Conservation (phyloP, 1,284 basidiomycete species). For the Phellinidium pouzarii region DNA sequence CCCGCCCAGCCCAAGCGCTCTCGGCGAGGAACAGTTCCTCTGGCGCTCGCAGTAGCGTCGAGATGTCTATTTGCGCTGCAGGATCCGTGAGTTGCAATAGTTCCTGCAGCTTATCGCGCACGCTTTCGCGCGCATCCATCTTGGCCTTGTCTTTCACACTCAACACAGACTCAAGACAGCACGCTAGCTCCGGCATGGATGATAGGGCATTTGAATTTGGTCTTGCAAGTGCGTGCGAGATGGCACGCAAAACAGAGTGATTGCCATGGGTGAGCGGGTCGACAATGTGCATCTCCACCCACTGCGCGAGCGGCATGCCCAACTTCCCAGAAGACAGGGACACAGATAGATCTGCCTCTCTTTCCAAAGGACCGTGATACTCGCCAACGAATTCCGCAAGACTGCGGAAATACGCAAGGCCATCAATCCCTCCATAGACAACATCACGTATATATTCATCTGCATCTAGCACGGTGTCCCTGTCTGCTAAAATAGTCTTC, state of each 20-base stretch:
- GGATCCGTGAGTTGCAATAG: constrained; percentile 35
- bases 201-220: constrained; percentile 15
- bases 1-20: constrained; percentile 45
- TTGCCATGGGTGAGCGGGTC: constrained; percentile 56
- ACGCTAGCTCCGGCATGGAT: constrained; percentile 8
- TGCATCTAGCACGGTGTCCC: constrained; percentile 45
- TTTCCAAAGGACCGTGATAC: constrained; percentile 19
- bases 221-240: constrained; percentile 21
- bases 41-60: constrained; percentile 50
- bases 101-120: no score
- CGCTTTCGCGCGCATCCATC: constrained; percentile 39
- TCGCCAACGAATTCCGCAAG: constrained; percentile 57
- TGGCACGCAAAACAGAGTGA: constrained; percentile 33
- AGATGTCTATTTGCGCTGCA: constrained; percentile 56
- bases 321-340: constrained; percentile 21
- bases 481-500: constrained; percentile 12
- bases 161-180: constrained; percentile 18
- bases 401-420: constrained; percentile 65
- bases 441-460: constrained; percentile 60
- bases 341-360: constrained; percentile 12
- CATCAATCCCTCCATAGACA: constrained; percentile 70
- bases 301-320: constrained; percentile 46
- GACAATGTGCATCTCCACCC: constrained; percentile 51
- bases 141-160: constrained; percentile 23
- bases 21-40: constrained; percentile 61